These are phyloP conservation scores for Xanthoparmelia taractica DNA, from an alignment of 495 filamentous ascomycete genomes.

Conservation along the genomic window DNA sequence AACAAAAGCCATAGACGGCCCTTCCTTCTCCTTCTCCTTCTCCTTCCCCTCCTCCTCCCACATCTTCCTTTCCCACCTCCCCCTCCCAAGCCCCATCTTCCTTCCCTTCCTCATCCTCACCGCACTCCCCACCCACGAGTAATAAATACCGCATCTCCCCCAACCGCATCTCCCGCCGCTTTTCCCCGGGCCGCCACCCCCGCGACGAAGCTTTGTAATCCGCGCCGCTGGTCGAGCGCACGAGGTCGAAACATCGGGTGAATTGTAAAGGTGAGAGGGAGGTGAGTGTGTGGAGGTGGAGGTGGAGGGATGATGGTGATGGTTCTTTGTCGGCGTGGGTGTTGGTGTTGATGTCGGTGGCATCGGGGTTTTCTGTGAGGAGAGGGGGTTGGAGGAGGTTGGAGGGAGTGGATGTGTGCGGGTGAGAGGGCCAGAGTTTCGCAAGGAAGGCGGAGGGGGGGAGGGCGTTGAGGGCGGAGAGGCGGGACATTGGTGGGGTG, in stretches of 20 bases:
- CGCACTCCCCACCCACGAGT: conserved; percentile 26
- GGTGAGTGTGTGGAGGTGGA: conserved; percentile 42
- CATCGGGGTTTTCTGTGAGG: too few relatives aligned
- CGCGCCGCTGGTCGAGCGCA: conserved; percentile 57
- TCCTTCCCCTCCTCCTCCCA: too few relatives aligned
- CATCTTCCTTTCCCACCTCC: too few relatives aligned
- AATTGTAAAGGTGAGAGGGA: conserved; percentile 48
- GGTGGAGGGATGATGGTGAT: too few relatives aligned
- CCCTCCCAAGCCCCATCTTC: too few relatives aligned
- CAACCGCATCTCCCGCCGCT: conserved; percentile 68
- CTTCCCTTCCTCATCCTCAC: not conserved
- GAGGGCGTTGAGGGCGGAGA: conserved; percentile 23
- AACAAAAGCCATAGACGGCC: conserved; percentile 53
- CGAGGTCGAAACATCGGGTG: conserved; percentile 58
- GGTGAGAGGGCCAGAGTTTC: conserved; percentile 18
- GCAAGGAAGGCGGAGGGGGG: conserved; percentile 21
- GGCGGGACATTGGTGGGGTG: too few relatives aligned
- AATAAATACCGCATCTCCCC: conserved; percentile 61
- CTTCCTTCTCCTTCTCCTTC: too few relatives aligned
- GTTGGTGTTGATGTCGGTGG: not conserved
- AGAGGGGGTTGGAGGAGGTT: too few relatives aligned
- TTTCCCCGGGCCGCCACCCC: conserved; percentile 65
- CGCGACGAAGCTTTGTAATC: conserved; percentile 57
- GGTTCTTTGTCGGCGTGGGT: not conserved
- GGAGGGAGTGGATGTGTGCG: too few relatives aligned